Evolutionary conservation across 768 basidiomycete genomes (phyloP), one percentile per base, ranked within the genome.

Genomic region (Paxillus ammoniavirescens): DNA sequence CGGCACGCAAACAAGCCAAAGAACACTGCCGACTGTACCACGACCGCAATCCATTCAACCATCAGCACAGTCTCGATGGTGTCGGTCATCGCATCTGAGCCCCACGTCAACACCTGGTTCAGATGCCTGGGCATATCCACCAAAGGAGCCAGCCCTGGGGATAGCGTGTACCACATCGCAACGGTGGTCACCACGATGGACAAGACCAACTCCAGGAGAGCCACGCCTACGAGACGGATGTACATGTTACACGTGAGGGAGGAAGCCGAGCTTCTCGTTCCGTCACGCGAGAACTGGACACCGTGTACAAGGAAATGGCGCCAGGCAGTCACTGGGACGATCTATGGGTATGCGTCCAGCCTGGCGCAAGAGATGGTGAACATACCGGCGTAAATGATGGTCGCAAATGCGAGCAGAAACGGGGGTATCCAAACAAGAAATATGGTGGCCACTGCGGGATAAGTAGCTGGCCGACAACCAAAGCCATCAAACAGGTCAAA

Each of bases 161-260:
- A 58, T 8, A 67, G 56, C 46, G 72, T 75, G 42, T 57, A 51
- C 55, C 62, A 56, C 48, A 82, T 69, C 52, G 61, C 69, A 55
- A 77, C 73, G 14, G 74, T 54, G 42, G 64, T 69, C 53, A 79
- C 56, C 6, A 73, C 48, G 1, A 75, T 53, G 12, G 71, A 72
- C 54, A 73, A 71, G 7, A 73, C 23, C 54, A 83, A 77, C 45
- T 84, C 75, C 2, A 69, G 58, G 18, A 76, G 49, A 2, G 81
- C 75, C 57, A 89, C 71, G 5, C 74, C 71, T 47, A 86, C 76
- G 18, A 91, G 77, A 1, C 87, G 82, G n/a, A 89, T 57, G 59
- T 86, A 89, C 13, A 77, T 73, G 26, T 75, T 74, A 5, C 74
- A 71, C 9, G 72, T 76, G 43, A 80, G 70, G 9, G 72, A 68